A percentile compares a stretch with the other conserved stretches of the same genome.
Conservation (phyloP, 2,329 filamentous ascomycete genomes). For the Thelonectria blattea region DNA sequence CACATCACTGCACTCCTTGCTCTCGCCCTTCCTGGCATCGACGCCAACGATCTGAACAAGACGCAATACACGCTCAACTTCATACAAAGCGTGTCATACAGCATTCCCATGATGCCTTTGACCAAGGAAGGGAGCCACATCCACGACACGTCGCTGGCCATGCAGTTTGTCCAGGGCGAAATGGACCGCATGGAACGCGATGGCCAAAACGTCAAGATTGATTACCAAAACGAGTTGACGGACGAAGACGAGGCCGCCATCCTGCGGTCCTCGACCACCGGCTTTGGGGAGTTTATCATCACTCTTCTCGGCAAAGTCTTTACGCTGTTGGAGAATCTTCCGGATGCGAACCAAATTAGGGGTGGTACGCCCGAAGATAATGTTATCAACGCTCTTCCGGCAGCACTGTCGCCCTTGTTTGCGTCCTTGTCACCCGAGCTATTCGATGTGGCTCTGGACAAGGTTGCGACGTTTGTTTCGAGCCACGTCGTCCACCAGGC, state of each 20-base stretch:
- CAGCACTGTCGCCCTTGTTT: conserved; percentile 88
- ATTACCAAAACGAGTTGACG: conserved; percentile 81
- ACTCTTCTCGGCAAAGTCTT: conserved; percentile 94
- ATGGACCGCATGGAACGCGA: conserved; percentile 93
- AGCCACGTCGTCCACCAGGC: conserved; percentile 97
- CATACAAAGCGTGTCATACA: conserved; percentile 94
- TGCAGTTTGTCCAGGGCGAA: conserved; percentile 93
- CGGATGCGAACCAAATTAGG: conserved; percentile 85
- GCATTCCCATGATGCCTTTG: conserved; percentile 88
- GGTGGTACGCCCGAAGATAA: conserved; percentile 95
- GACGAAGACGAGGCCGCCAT: conserved; percentile 89
- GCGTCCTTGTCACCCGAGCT: conserved; percentile 90
- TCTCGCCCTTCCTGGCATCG: conserved; percentile 90
- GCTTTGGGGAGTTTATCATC: conserved; percentile 89
- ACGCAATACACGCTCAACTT: conserved; percentile 94
- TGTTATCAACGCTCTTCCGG: conserved; percentile 92
- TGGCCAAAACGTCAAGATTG: conserved; percentile 82
- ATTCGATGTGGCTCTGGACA: conserved; percentile 89
- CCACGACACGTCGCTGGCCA: conserved; percentile 77
- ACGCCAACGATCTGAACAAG: conserved; percentile 97
- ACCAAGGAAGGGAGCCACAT: conserved; percentile 64
- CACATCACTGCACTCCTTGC: conserved; percentile 95
- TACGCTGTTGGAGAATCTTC: conserved; percentile 91
- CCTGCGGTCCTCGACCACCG: conserved; percentile 90
- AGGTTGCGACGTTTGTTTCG: conserved; percentile 88